Evolutionary conservation across 371 early-diverging fungal genomes (phyloP), one percentile per base, ranked within the genome.

Genomic region (Lichtheimia ramosa): DNA sequence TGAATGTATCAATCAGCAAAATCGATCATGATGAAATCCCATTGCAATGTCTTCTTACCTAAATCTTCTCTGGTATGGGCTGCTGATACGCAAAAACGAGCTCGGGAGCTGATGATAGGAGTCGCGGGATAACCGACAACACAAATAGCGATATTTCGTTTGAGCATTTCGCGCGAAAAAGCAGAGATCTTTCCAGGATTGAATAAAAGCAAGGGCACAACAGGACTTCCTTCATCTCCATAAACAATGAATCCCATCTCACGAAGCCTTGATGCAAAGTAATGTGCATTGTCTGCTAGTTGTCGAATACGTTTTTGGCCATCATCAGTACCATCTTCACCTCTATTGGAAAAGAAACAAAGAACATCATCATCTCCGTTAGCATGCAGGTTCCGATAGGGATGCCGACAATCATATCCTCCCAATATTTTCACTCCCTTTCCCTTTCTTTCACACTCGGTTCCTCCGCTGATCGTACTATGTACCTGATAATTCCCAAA

Each of bases 51-150:
- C 25, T 25, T n/a, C n/a, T 25, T 56, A 62, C 62, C 91, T 27
- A 99, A 70, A 69, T 99, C 99, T 73, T 96, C 94, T 73, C 86
- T 89, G 14, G 94, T 96, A 73, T 99, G 99, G 14, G 97, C 84
- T 3, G 98, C 92, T 21, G 94, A 93, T 49, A 99, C 70, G 79
- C 99, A 99, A 85, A 99, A 93, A 51, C 99, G 81, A 18, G 94
- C 97, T 43, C 99, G 86, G n/a, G 92, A 90, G 6, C 94, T 86
- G 53, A 98, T 92, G 56, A 99, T 92, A 18, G 97, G 93, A 0
- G 95, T 95, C 5, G 96, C 95, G 0, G 99, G 99, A 79, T 96
- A 97, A 40, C 95, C 96, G 2, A 98, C 99, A 8, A 99, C 97
- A 20, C 98, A 98, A 14, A 98, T 95, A 3, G 97, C 98, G 54